Conservation (phyloP, 2,329 filamentous ascomycete genomes). For the Cylindrodendrum hubeiense region DNA sequence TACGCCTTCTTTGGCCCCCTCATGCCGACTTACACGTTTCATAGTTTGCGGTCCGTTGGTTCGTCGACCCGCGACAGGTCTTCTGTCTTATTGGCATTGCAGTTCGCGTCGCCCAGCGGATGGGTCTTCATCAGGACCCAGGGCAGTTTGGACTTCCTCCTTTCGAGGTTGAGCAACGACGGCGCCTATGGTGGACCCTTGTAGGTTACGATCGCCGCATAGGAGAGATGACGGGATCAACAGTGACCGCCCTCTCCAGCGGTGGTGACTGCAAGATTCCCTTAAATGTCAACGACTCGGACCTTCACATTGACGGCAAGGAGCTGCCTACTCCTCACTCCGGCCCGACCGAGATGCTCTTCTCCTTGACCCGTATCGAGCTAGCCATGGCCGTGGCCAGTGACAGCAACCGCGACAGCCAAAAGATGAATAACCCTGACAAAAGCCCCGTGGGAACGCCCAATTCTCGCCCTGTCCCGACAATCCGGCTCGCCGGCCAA, state of each 20-base stretch:
- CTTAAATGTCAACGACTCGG: slow-evolving; percentile 72
- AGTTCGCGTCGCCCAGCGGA: slow-evolving; percentile 74
- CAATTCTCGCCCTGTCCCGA: slow-evolving; percentile 44
- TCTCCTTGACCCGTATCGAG: slow-evolving; percentile 68
- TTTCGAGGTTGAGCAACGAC: slow-evolving; percentile 78
- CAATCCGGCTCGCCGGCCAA: slow-evolving; percentile 62
- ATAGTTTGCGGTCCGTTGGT: slow-evolving; percentile 63
- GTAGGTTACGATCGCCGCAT: slow-evolving; percentile 77
- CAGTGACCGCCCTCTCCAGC: slow-evolving; percentile 67
- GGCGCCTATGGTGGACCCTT: slow-evolving; percentile 80
- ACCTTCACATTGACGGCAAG: slow-evolving; percentile 69
- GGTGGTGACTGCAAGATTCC: slow-evolving; percentile 68
- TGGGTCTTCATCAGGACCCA: slow-evolving; percentile 76
- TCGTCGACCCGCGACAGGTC: slow-evolving; percentile 67
- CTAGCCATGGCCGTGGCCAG: slow-evolving; percentile 66
- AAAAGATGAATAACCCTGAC: slow-evolving; percentile 46
- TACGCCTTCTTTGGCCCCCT: background rate
- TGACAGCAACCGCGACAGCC: slow-evolving; percentile 56
- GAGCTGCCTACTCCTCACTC: slow-evolving; percentile 61
- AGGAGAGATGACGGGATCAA: slow-evolving; percentile 73
- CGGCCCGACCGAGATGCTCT: slow-evolving; percentile 71
- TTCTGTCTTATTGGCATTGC: slow-evolving; percentile 71
- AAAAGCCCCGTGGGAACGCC: slow-evolving; percentile 40
- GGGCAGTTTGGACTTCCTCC: slow-evolving; percentile 62
- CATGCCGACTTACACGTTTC: slow-evolving; percentile 9